Evolutionary conservation across 345 rosid genomes (phyloP).

Genomic region (Aurinia saxatilis): DNA sequence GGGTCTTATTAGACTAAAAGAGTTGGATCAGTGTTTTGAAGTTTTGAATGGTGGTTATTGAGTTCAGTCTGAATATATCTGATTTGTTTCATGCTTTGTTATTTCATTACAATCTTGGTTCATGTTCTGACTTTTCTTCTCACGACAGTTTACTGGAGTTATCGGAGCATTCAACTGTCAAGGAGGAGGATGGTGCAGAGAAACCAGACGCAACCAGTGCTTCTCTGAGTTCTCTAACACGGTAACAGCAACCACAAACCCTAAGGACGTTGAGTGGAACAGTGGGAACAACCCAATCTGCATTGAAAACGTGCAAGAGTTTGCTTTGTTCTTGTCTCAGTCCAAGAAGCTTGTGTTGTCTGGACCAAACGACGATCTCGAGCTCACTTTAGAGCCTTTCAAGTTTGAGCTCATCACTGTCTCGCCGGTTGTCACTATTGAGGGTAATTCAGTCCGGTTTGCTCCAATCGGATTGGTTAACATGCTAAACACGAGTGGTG

Average conservation of each 20-base stretch:
- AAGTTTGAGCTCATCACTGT: conserved; percentile 75
- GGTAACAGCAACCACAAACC: conserved; percentile 48
- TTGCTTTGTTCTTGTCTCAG: conserved; percentile 65
- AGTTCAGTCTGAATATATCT: too few relatives aligned
- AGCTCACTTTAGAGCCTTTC: conserved; percentile 69
- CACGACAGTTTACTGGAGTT: conserved; percentile 62
- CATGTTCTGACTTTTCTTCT: background rate
- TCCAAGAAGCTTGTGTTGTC: conserved; percentile 64
- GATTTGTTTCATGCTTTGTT: background rate
- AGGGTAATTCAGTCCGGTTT: conserved; percentile 40
- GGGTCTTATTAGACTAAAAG: too few relatives aligned
- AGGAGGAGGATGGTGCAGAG: conserved; percentile 97
- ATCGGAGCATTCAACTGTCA: conserved; percentile 93
- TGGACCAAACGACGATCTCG: conserved; percentile 38
- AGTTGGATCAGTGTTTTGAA: too few relatives aligned
- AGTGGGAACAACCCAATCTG: conserved; percentile 68
- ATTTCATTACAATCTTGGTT: background rate
- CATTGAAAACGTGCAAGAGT: conserved; percentile 45
- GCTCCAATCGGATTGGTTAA: conserved; percentile 80
- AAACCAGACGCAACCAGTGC: conserved; percentile 71
- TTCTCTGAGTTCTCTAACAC: conserved; percentile 48
- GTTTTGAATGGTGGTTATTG: too few relatives aligned
- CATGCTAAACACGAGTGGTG: conserved; percentile 93
- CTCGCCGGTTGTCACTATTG: conserved; percentile 46
- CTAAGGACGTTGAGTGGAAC: conserved; percentile 68